These are phyloP conservation scores for Chara braunii DNA, from an alignment of 139 green algal species.

Conservation along the genomic window DNA sequence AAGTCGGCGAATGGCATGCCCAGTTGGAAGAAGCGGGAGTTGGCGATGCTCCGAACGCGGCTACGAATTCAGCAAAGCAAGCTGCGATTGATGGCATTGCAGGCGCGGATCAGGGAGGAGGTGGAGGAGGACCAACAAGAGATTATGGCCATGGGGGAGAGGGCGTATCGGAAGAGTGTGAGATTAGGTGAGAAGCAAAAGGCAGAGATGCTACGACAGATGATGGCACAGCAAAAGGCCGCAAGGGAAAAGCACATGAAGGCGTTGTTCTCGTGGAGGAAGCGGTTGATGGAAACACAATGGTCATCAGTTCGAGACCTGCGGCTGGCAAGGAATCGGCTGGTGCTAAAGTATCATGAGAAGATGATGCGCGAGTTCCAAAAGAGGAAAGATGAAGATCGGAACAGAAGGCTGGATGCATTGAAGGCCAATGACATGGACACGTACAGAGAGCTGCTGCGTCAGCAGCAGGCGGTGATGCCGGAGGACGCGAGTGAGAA, in stretches of 20 bases:
- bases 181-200: slow-evolving; percentile 24
- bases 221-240: neutral
- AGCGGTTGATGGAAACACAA: slow-evolving; percentile 1
- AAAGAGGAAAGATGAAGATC: slow-evolving; percentile 44
- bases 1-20: neutral
- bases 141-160: slow-evolving; percentile 62
- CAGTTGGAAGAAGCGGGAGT: neutral
- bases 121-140: slow-evolving; percentile 38
- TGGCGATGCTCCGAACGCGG: neutral
- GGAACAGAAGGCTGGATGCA: slow-evolving; percentile 52
- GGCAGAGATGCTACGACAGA: slow-evolving; percentile 19
- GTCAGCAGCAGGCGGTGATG: slow-evolving; percentile 53
- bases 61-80: slow-evolving; percentile 22
- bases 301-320: neutral
- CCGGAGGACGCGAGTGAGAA: slow-evolving; percentile 28
- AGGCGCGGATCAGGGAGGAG: slow-evolving; percentile 13
- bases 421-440: slow-evolving; percentile 90
- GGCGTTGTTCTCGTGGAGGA: slow-evolving; percentile 3
- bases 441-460: slow-evolving; percentile 84
- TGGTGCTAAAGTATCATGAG: slow-evolving; percentile 53
- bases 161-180: slow-evolving; percentile 63
- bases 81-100: slow-evolving; percentile 19
- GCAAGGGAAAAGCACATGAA: slow-evolving; percentile 19
- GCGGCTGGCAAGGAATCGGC: slow-evolving; percentile 39
- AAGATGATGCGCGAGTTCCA: slow-evolving; percentile 45